Base-by-base conservation (phyloP, 2,329 filamentous ascomycete species). In the Chaetomium globosum region DNA sequence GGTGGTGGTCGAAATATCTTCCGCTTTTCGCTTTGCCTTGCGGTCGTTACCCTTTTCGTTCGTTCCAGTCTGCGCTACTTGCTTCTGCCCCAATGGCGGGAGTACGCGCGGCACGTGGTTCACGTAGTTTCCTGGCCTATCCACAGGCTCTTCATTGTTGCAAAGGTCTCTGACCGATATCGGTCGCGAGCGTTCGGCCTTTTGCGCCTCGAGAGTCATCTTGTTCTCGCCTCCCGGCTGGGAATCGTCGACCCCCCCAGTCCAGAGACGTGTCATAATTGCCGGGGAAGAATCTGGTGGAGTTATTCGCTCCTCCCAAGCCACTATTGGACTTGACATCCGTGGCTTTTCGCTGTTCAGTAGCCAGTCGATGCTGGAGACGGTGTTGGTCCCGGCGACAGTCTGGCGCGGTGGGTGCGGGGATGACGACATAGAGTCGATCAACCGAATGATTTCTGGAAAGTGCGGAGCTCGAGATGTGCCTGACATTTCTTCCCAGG, bases 1-100 rank as follows among this genome's bases (percentile, higher is more conserved):
- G 5, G 64, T 71, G 2, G 67, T 33, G 2, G 65, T 57, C 0
- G 73, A 74, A 4, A 77, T 76, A 1, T 74, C 72, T 2, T 72
- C 72, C 0, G 73, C 73, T 67, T 77, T 78, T 19, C 76, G 72
- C 69, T 78, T 78, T 51, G 52, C 51, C 23, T 63, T 64, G 16
- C 43, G 36, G 4, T 36, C 36, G 26, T 4, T 28, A 4, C 3
- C 21, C 9, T 51, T 26, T 28, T 2, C 13, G 3, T 8, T 26
- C 8, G 12, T 21, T 26, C 30, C 23, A 3, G 8, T 28, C 9
- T 28, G 49, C 23, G 16, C 16, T 5, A n/a, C 6, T 43, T n/a
- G 16, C 39, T n/a, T 31, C 28, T 31, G 26, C 2, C 3, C 4
- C 12, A 16, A 28, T 16, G 23, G 16, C 13, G 28, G 10, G 28